Evolutionary conservation across 352 stramenopile species (phyloP).

Genomic region (Phytopythium mirpurense): DNA sequence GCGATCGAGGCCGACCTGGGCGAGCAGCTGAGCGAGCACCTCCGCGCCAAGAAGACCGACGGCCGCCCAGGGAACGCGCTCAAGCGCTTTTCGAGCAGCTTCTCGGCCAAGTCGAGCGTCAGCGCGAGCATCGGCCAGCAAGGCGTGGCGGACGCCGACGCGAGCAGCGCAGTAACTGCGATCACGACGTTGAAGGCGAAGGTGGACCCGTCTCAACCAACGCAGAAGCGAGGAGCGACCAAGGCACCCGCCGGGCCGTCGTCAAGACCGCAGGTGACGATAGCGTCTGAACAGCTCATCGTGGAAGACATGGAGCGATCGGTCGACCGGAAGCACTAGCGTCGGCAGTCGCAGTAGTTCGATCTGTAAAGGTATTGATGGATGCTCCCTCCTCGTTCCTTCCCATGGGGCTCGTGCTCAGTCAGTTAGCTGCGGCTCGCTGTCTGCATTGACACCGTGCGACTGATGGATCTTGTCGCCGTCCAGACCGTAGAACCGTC

Average conservation of each 20-base stretch:
- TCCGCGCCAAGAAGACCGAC: neutral
- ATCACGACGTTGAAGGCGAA: neutral
- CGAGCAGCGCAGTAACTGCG: neutral
- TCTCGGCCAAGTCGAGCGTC: neutral
- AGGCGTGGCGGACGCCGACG: no score
- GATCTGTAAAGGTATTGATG: neutral
- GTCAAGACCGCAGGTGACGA: no score
- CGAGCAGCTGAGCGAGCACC: constrained; percentile 13
- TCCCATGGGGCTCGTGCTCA: neutral
- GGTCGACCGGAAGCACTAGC: no score
- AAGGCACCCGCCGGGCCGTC: neutral
- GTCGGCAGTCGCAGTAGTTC: no score
- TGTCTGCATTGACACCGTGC: neutral
- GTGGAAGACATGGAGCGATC: constrained; percentile 12
- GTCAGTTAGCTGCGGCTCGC: neutral
- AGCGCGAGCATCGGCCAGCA: neutral
- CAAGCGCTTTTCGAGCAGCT: constrained; percentile 2
- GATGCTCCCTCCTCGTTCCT: neutral
- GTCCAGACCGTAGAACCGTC: constrained; percentile 12
- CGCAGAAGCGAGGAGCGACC: neutral
- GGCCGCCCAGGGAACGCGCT: neutral
- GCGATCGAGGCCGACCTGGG: constrained; percentile 28
- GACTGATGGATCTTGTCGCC: no score
- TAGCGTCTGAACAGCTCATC: constrained; percentile 3
- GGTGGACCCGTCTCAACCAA: neutral